Base-by-base conservation (phyloP, 2,329 filamentous ascomycete species). In the Ramularia endophylla region DNA sequence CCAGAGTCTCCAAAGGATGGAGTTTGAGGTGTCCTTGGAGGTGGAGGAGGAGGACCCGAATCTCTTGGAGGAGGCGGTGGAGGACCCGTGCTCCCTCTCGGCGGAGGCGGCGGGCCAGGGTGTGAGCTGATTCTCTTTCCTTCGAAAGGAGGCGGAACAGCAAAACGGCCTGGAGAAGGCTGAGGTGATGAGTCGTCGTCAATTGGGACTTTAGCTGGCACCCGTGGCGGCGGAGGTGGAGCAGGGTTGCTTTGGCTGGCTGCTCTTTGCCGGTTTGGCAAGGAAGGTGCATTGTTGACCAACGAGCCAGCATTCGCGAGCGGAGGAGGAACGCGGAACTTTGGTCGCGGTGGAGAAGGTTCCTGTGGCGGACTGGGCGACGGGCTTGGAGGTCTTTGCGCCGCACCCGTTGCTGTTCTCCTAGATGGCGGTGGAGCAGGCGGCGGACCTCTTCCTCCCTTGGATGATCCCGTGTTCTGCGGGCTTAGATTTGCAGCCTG, bases 251-350 rank as follows among this genome's bases (percentile, higher is more conserved):
- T 57, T 38, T 52, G 50, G 39, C 58, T 62, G 8, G 52, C 36
- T 22, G 59, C 57, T 37, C 61, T 50, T 6, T 79, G 80, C 63
- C 87, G 86, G 3, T 81, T 75, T 17, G 65, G 65, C 28, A 64
- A 57, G 9, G 69, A 60, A 17, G 65, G 66, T 22, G 40, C 41
- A 33, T 42, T 22, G 38, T 46, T 44, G 11, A 46, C 43, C 27
- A 49, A 48, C 65, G 87, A 94, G 27, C 92, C 92, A 43, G 92
- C 92, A 63, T 95, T 89, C 41, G 87, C 80, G 45, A 97, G 67
- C 2, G 90, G 86, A 25, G 92, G 92, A 33, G 92, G 92, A 7
- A 87, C 90, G 51, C 81, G 77, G 68, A 94, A 97, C 54, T 74
- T 76, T 7, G 79, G 78, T 38, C 81, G 76, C 16, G 80, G 76